Evolutionary conservation across 345 rosid genomes (phyloP), one percentile per base, ranked within the genome.

Genomic region (Eucalyptus microcorys): DNA sequence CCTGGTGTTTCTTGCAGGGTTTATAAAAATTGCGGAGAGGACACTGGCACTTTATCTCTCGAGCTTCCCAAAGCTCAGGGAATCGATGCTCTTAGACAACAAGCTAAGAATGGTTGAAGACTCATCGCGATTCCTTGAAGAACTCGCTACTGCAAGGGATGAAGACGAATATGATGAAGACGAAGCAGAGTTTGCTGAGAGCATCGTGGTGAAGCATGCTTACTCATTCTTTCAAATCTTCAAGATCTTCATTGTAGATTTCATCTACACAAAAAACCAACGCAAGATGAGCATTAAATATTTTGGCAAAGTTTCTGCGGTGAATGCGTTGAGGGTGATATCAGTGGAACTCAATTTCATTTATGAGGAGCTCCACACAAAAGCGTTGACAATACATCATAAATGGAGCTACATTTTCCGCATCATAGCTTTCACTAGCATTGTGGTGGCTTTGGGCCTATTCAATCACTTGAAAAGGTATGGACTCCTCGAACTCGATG

Each of bases 401-500:
- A 7, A 4, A 17, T 4, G 7, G 42, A 66, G 22, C 79, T 66
- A 16, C 11, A 32, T 66, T 8, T 15, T 66, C 11, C 79, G 24
- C 42, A 1, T 49, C 49, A 49, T 49, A 49, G 49, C 49, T 15
- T 13, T 49, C 49, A 66, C 5, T 7, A 7, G 37, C 1, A 3
- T 64, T 30, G 76, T 1, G 3, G 3, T 15, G 76, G 37, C 76
- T n/a, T n/a, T 15, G 3, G 19, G 17, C 3, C 2, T n/a, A 10
- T 64, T 64, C 10, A 7, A 64, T 64, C 10, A 1, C 21, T n/a
- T n/a, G 37, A 64, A 61, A 8, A 61, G 7, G 3, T 0, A n/a
- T n/a, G 0, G 0, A 3, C 21, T 64, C 21, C 21, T 2, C 3
- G 0, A n/a, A 2, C 37, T 64, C 1, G 76, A 64, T 7, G 76